Evolutionary conservation across 352 stramenopile genomes (phyloP).

Genomic region (Pythium brachiatum): DNA sequence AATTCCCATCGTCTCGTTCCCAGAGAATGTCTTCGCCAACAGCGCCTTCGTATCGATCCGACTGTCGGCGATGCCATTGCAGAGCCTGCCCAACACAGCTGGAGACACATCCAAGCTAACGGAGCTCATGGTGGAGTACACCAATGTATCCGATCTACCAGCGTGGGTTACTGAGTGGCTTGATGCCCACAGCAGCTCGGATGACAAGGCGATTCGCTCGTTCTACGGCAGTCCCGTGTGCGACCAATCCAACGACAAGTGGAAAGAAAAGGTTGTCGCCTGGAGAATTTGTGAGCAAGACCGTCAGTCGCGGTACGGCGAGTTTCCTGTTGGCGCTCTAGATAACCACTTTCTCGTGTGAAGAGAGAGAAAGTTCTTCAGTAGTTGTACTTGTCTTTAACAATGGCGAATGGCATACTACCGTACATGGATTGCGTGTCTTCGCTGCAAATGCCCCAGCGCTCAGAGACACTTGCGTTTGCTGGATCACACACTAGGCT

Average conservation of each 20-base stretch:
- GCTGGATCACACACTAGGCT: background rate
- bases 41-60: background rate
- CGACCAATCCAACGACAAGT: background rate
- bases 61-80: slow-evolving; percentile 2
- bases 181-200: background rate
- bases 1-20: background rate
- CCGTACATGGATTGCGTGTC: background rate
- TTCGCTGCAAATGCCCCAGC: background rate
- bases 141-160: slow-evolving; percentile 5
- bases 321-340: background rate
- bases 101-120: slow-evolving; percentile 1
- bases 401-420: background rate
- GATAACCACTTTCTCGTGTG: background rate
- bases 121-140: slow-evolving; percentile 10
- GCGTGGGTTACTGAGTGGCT: slow-evolving; percentile 6
- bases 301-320: background rate
- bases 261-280: background rate
- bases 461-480: background rate
- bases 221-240: slow-evolving; percentile 17
- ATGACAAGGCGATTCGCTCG: background rate
- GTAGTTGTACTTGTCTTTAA: background rate
- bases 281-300: slow-evolving; percentile 6
- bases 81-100: slow-evolving; percentile 3
- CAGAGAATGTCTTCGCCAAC: slow-evolving; percentile 4
- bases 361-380: background rate